phyloP scores from a whole-genome alignment of 495 filamentous ascomycete genomes.

The Daldinia caldariorum region DNA sequence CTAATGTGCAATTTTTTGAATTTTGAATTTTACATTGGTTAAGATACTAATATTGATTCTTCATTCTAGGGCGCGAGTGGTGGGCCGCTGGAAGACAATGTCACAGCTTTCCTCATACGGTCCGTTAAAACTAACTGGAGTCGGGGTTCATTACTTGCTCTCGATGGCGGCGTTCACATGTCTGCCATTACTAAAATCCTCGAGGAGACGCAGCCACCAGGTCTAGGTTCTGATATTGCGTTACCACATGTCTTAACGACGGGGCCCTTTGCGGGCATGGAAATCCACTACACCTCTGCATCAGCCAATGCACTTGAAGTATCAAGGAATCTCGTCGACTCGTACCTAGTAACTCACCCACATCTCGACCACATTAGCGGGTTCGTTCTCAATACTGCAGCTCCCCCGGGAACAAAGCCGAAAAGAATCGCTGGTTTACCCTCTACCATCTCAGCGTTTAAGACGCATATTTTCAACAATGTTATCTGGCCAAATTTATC shows the following conservation, averaged over 20 bases:
- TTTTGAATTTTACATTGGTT: background rate
- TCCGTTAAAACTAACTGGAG: conserved; percentile 80
- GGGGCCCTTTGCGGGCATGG: conserved; percentile 78
- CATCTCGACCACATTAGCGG: conserved; percentile 94
- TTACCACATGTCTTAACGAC: conserved; percentile 51
- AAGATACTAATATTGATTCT: conserved; percentile 43
- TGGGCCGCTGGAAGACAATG: conserved; percentile 87
- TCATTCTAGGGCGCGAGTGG: conserved; percentile 81
- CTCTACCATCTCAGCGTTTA: conserved; percentile 85
- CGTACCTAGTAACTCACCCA: conserved; percentile 91
- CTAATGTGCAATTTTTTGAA: background rate
- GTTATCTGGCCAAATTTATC: conserved; percentile 97
- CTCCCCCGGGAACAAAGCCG: conserved; percentile 74
- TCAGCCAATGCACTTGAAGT: conserved; percentile 83
- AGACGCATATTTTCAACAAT: conserved; percentile 95
- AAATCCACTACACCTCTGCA: conserved; percentile 67
- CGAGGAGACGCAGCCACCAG: conserved; percentile 56
- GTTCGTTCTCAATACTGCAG: conserved; percentile 90
- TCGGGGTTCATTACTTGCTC: conserved; percentile 81
- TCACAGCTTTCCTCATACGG: conserved; percentile 88
- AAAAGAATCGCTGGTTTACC: conserved; percentile 88
- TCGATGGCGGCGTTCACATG: conserved; percentile 93
- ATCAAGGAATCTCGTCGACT: conserved; percentile 78
- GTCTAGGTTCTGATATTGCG: conserved; percentile 52
- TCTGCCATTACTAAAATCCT: conserved; percentile 81